Evolutionary conservation across 805 yeast genomes (phyloP).

Genomic region (Saturnispora quitensis): DNA sequence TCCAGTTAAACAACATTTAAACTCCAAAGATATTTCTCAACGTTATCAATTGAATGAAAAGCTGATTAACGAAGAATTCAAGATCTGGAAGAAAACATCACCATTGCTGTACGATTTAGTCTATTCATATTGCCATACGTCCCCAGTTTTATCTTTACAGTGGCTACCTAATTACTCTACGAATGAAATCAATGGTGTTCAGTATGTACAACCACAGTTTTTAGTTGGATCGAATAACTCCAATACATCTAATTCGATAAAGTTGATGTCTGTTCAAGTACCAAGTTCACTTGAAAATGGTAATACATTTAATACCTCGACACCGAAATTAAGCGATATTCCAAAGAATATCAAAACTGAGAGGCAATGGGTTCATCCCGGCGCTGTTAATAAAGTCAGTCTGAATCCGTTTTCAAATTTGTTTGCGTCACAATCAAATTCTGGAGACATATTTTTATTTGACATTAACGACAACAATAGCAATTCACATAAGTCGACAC

Average conservation of each 20-base stretch:
- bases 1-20: not conserved
- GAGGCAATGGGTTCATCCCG: constrained; percentile 51
- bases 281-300: constrained; percentile 43
- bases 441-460: constrained; percentile 42
- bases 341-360: constrained; percentile 35
- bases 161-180: constrained; percentile 47
- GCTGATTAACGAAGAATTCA: constrained; percentile 64
- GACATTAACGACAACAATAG: constrained; percentile 21
- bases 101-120: constrained; percentile 70
- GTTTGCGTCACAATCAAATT: constrained; percentile 47
- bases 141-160: constrained; percentile 64
- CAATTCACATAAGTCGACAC: constrained; percentile 19
- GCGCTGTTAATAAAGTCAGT: constrained; percentile 57
- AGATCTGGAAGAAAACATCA: constrained; percentile 77
- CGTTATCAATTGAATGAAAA: constrained; percentile 51
- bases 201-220: constrained; percentile 23
- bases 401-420: constrained; percentile 40
- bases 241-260: constrained; percentile 36
- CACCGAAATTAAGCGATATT: constrained; percentile 16
- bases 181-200: constrained; percentile 5
- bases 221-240: constrained; percentile 39
- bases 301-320: constrained; percentile 2
- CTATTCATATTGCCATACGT: constrained; percentile 55
- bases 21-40: constrained; percentile 16
- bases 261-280: constrained; percentile 34